Evolutionary conservation across 106 monocot genomes (phyloP).

Genomic region (Triglochin maritima): DNA sequence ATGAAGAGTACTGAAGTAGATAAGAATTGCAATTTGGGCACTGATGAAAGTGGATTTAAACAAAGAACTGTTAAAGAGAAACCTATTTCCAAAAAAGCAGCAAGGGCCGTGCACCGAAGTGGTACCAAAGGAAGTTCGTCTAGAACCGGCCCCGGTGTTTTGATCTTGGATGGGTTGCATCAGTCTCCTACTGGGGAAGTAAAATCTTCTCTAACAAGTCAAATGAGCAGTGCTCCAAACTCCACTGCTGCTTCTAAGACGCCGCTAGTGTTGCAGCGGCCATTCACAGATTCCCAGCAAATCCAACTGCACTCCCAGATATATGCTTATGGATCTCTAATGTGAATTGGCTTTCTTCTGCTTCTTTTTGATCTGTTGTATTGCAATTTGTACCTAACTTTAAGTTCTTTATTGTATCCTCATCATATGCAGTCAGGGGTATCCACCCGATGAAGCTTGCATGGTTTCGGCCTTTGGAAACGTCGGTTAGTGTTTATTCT

Average conservation of each 20-base stretch:
- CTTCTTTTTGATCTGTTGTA: too few relatives aligned
- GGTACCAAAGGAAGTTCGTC: background rate
- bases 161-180: conserved; percentile 19
- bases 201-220: conserved; percentile 21
- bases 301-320: conserved; percentile 90
- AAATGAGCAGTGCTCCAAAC: conserved; percentile 42
- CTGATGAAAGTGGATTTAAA: conserved; percentile 9
- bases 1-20: conserved; percentile 16
- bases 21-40: conserved; percentile 10
- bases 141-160: conserved; percentile 13
- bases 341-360: conserved; percentile 34
- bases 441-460: conserved; percentile 70
- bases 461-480: conserved; percentile 81
- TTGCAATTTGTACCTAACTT: too few relatives aligned
- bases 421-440: conserved; percentile 60
- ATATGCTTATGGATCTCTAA: conserved; percentile 91
- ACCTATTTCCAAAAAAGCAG: conserved; percentile 9
- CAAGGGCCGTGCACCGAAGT: background rate
- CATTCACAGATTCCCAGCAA: conserved; percentile 86
- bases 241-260: conserved; percentile 34
- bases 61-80: conserved; percentile 25
- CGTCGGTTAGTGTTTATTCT: conserved; percentile 34
- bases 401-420: background rate
- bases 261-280: conserved; percentile 36
- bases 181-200: conserved; percentile 14